These are phyloP conservation scores for Populus ilicifolia DNA, from an alignment of 345 rosid species.

Conservation along the genomic window DNA sequence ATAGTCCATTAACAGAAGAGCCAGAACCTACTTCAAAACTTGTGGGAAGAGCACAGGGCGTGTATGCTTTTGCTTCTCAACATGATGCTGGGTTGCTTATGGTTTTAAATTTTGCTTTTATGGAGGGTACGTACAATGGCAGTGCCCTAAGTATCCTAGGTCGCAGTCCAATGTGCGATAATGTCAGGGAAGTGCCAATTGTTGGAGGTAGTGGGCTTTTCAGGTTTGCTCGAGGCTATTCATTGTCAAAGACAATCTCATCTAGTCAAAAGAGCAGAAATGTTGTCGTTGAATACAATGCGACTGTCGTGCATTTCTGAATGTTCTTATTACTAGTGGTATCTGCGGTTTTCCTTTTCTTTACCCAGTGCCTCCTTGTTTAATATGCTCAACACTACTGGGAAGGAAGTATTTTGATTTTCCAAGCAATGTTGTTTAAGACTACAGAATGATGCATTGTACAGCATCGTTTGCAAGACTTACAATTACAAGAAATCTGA, in stretches of 20 bases:
- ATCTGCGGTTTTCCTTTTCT: neutral
- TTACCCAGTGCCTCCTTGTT: neutral
- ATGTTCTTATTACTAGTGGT: neutral
- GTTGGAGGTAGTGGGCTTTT: slow-evolving; percentile 16
- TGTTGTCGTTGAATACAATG: slow-evolving; percentile 30
- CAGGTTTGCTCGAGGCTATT: slow-evolving; percentile 15
- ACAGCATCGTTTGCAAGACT: neutral
- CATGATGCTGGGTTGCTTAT: slow-evolving; percentile 6
- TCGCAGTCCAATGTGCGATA: neutral
- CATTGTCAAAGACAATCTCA: slow-evolving; percentile 8
- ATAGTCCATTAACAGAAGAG: slow-evolving; percentile 30
- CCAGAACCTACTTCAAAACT: slow-evolving; percentile 32
- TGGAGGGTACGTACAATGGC: slow-evolving; percentile 16
- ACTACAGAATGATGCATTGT: neutral
- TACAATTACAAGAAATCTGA: neutral
- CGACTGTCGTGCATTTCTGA: slow-evolving; percentile 17
- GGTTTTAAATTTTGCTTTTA: slow-evolving; percentile 4
- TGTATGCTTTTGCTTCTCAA: slow-evolving; percentile 23
- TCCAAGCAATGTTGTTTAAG: neutral
- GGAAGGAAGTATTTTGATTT: neutral
- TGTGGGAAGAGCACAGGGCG: slow-evolving; percentile 37
- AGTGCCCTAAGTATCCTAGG: slow-evolving; percentile 16
- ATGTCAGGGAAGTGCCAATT: slow-evolving; percentile 17
- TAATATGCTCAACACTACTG: neutral
- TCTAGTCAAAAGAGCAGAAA: neutral